Conservation (phyloP, 805 yeast genomes). For the Schwanniomyces yamadae region DNA sequence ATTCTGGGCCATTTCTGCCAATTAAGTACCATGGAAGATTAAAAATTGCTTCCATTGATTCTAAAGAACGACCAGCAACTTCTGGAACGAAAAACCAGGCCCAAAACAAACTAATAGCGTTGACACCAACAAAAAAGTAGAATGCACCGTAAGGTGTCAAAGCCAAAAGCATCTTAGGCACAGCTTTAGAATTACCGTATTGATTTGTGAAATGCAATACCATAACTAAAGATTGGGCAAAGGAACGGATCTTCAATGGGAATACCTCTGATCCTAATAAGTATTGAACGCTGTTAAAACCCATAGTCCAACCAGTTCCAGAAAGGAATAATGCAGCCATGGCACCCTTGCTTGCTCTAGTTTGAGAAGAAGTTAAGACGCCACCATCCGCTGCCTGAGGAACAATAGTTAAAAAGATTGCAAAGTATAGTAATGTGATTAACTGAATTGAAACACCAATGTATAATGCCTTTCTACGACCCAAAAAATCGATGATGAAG, state of each 20-base stretch:
- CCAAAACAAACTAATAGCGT: constrained; percentile 42
- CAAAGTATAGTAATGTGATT: constrained; percentile 44
- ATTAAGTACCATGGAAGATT: constrained; percentile 56
- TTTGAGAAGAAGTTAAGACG: constrained; percentile 27
- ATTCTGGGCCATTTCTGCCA: constrained; percentile 52
- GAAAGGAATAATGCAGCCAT: constrained; percentile 49
- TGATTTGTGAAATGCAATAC: constrained; percentile 56
- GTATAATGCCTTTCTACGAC: constrained; percentile 50
- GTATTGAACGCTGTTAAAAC: constrained; percentile 57
- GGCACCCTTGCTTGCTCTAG: constrained; percentile 45
- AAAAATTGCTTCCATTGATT: constrained; percentile 52
- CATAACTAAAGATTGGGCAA: constrained; percentile 54
- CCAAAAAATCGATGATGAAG: constrained; percentile 53
- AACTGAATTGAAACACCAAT: constrained; percentile 48
- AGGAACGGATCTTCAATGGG: constrained; percentile 49
- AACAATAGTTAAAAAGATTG: constrained; percentile 44
- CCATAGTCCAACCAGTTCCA: constrained; percentile 60
- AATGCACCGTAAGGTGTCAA: constrained; percentile 51
- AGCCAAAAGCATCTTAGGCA: constrained; percentile 49
- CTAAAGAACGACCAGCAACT: constrained; percentile 50
- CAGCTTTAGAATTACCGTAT: constrained; percentile 55
- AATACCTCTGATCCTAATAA: constrained; percentile 54
- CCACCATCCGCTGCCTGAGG: constrained; percentile 40
- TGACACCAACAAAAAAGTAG: constrained; percentile 48
- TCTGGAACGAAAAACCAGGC: constrained; percentile 53